phyloP scores from a whole-genome alignment of 208 protist genomes.

The Trypanosoma congolense region DNA sequence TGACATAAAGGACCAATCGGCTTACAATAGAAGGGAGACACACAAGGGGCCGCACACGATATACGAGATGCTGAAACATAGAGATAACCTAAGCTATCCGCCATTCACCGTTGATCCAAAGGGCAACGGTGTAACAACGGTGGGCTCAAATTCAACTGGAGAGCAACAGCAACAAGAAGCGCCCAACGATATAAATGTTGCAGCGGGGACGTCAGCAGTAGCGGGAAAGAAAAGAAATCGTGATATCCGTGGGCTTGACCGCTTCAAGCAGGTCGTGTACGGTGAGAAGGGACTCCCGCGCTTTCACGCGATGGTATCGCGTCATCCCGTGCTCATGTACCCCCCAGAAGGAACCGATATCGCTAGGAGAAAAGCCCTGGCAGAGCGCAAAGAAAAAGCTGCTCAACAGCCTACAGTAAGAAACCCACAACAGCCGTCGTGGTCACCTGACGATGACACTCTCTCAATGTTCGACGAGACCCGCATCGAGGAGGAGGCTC shows the following conservation, averaged over 20 bases:
- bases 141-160: conserved; percentile 9
- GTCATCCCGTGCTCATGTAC: conserved; percentile 79
- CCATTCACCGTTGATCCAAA: conserved; percentile 41
- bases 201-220: not conserved
- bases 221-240: conserved; percentile 59
- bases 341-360: conserved; percentile 58
- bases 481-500: not conserved
- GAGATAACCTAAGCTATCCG: conserved; percentile 49
- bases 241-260: conserved; percentile 62
- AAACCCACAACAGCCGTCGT: too few relatives aligned
- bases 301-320: conserved; percentile 70
- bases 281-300: conserved; percentile 66
- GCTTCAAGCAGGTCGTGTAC: conserved; percentile 66
- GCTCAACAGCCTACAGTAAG: too few relatives aligned
- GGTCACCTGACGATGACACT: not conserved
- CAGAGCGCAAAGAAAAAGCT: not conserved
- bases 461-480: not conserved
- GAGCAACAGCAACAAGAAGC: conserved; percentile 1
- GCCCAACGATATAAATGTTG: not conserved
- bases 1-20: too few relatives aligned
- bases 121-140: conserved; percentile 23
- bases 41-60: not conserved
- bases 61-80: conserved; percentile 51
- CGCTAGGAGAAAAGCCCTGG: conserved; percentile 29
- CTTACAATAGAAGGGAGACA: not conserved